Evolutionary conservation across 169 alveolate genomes (phyloP).

Genomic region (Neospora caninum): DNA sequence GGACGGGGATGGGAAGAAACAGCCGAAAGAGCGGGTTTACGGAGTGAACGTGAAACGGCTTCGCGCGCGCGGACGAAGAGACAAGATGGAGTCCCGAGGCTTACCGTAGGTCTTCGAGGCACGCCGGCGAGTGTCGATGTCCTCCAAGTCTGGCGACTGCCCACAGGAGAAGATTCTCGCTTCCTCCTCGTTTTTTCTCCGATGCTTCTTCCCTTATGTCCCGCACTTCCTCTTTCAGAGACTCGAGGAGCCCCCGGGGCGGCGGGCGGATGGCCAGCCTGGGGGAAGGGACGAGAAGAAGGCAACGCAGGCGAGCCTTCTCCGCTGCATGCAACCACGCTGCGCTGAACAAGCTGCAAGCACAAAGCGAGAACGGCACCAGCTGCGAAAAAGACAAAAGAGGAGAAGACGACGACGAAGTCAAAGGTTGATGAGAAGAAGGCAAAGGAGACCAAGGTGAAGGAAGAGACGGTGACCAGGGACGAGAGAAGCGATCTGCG

Average conservation of each 20-base stretch:
- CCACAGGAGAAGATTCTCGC: background rate
- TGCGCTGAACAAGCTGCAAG: constrained; percentile 4
- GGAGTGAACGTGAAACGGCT: too few species aligned
- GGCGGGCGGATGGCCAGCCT: background rate
- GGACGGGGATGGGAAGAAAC: too few species aligned
- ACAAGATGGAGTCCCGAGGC: too few species aligned
- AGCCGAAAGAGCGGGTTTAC: too few species aligned
- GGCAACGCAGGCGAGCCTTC: background rate
- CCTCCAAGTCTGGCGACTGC: background rate
- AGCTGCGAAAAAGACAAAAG: background rate
- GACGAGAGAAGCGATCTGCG: background rate
- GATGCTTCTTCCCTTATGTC: background rate
- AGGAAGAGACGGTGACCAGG: background rate
- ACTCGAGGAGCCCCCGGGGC: background rate
- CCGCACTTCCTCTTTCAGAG: background rate
- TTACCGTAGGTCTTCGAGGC: background rate
- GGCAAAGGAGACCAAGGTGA: background rate
- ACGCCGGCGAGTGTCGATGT: background rate
- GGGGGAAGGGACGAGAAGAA: constrained; percentile 14
- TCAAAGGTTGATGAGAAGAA: background rate
- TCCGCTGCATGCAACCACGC: constrained; percentile 32
- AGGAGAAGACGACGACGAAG: background rate
- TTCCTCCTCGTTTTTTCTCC: background rate
- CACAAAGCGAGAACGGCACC: background rate
- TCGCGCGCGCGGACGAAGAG: background rate